Conservation (phyloP, 768 basidiomycete genomes). For the Podaxis sp. region DNA sequence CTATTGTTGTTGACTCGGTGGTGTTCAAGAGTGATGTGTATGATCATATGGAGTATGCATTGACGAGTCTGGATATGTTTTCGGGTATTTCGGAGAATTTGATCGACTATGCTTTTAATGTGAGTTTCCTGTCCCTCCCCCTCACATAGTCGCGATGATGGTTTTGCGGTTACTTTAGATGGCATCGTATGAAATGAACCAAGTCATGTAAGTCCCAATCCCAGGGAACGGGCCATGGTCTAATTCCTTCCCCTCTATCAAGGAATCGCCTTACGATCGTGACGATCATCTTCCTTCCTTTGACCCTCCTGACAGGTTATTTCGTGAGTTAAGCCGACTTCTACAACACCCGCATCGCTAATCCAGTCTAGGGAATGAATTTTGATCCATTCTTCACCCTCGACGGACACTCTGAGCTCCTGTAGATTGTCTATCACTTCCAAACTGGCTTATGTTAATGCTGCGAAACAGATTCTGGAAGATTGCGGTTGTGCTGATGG, state of each 20-base stretch:
- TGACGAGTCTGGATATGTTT: slow-evolving; percentile 68
- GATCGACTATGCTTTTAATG: slow-evolving; percentile 72
- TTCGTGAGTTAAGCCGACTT: slow-evolving; percentile 45
- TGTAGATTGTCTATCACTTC: slow-evolving; percentile 36
- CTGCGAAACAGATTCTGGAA: slow-evolving; percentile 58
- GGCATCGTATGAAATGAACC: slow-evolving; percentile 66
- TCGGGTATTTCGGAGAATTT: slow-evolving; percentile 62
- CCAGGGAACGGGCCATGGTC: background rate
- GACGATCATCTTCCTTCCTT: slow-evolving; percentile 68
- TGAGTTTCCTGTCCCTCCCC: slow-evolving; percentile 24
- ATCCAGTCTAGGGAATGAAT: slow-evolving; percentile 61
- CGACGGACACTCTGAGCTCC: slow-evolving; percentile 36
- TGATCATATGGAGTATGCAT: slow-evolving; percentile 70
- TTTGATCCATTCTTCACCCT: slow-evolving; percentile 55
- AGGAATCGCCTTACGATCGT: slow-evolving; percentile 66
- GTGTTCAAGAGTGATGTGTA: slow-evolving; percentile 59
- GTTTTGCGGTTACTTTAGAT: slow-evolving; percentile 33
- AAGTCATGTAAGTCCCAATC: slow-evolving; percentile 47
- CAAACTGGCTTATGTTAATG: background rate
- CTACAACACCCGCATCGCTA: background rate
- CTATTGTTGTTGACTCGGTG: background rate
- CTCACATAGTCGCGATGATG: background rate
- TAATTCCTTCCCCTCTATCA: background rate
- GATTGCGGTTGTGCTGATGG: slow-evolving; percentile 61
- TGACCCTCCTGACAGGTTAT: slow-evolving; percentile 72